Percentiles rank a stretch among this genome's conserved stretches.
Conservation (phyloP, 805 yeast species). For the Monosporozyma aerobia region DNA sequence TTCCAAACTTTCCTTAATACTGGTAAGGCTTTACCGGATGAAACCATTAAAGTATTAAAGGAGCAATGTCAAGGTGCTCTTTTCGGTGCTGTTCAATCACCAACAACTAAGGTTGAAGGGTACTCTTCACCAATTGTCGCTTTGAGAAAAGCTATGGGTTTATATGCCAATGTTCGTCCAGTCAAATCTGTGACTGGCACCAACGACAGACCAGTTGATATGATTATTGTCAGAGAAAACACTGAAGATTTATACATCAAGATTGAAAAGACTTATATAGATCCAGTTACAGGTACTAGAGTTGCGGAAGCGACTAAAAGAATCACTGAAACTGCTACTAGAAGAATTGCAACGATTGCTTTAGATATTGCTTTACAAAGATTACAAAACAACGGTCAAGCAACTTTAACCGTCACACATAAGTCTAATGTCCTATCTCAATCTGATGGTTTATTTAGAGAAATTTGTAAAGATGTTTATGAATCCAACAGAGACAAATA, state of each 20-base stretch:
- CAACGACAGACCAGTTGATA: conserved; percentile 77
- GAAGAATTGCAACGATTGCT: conserved; percentile 83
- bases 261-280: conserved; percentile 67
- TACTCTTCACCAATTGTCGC: conserved; percentile 98
- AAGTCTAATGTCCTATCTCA: conserved; percentile 90
- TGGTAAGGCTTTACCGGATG: conserved; percentile 94
- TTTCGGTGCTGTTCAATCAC: conserved; percentile 96
- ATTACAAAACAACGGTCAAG: conserved; percentile 56
- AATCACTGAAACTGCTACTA: conserved; percentile 80
- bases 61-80: conserved; percentile 91
- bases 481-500: conserved; percentile 49
- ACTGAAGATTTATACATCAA: conserved; percentile 96
- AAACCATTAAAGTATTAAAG: conserved; percentile 70
- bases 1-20: conserved; percentile 87
- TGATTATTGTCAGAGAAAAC: conserved; percentile 97
- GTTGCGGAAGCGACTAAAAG: conserved; percentile 98
- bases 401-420: conserved; percentile 79
- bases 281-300: conserved; percentile 69
- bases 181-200: conserved; percentile 85
- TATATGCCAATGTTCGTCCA: conserved; percentile 96
- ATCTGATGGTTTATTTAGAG: conserved; percentile 94
- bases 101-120: conserved; percentile 87
- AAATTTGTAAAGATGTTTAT: conserved; percentile 44
- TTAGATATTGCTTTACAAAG: conserved; percentile 88
- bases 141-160: conserved; percentile 87